Conservation (phyloP, 208 protist species). For the Acanthamoeba lenticulata region DNA sequence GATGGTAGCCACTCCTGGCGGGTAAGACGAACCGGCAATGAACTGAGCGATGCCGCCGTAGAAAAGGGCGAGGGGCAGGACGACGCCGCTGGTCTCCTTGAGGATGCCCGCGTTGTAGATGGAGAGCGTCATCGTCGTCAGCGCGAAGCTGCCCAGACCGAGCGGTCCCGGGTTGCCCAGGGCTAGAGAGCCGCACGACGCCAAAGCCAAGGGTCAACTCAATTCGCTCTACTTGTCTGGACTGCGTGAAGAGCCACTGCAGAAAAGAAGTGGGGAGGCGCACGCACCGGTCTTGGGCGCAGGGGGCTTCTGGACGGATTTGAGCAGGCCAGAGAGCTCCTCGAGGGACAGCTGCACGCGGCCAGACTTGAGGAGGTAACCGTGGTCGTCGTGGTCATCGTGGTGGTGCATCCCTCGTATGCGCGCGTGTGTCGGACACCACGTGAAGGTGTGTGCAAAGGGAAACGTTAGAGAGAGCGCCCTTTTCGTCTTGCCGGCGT, state of each 20-base stretch:
- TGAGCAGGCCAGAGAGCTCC: constrained; percentile 31
- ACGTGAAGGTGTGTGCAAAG: no score
- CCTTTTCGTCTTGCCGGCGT: no score
- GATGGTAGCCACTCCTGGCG: background rate
- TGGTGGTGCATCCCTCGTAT: no score
- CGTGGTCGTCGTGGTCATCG: background rate
- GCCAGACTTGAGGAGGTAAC: background rate
- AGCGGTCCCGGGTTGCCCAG: constrained; percentile 46
- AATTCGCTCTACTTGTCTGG: no score
- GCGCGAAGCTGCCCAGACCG: constrained; percentile 29
- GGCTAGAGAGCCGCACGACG: background rate
- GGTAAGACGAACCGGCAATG: background rate
- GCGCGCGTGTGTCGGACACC: no score
- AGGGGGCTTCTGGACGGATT: constrained; percentile 15
- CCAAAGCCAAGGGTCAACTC: no score
- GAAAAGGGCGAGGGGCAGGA: constrained; percentile 49
- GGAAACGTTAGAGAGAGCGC: no score
- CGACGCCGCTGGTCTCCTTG: background rate
- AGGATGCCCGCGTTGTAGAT: constrained; percentile 58
- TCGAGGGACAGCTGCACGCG: constrained; percentile 19
- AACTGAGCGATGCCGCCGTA: constrained; percentile 66
- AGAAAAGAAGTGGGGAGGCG: background rate
- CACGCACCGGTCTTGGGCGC: background rate
- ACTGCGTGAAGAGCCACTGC: no score
- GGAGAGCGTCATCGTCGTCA: constrained; percentile 59